These are phyloP conservation scores for Fraxinus angustifolia DNA, from an alignment of 305 asterid genomes.

Conservation along the genomic window DNA sequence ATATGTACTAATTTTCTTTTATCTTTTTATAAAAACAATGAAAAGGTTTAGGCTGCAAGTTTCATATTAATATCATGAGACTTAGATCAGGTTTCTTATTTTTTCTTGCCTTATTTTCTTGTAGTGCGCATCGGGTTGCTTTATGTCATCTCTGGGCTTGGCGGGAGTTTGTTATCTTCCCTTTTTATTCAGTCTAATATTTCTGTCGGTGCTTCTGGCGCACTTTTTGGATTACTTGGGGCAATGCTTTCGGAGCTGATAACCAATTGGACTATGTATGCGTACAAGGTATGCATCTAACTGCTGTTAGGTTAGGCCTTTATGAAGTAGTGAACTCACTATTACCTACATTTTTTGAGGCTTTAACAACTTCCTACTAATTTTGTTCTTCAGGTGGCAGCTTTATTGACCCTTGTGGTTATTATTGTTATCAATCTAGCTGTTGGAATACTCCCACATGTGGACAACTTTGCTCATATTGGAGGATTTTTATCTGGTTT, in stretches of 20 bases:
- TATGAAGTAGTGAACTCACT: not conserved
- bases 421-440: constrained; percentile 50
- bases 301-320: not conserved
- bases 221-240: constrained; percentile 59
- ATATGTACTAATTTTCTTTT: not conserved
- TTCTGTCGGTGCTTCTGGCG: constrained; percentile 65
- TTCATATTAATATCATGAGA: not conserved
- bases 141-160: constrained; percentile 53
- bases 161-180: constrained; percentile 52
- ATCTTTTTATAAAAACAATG: not conserved
- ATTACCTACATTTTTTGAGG: not conserved
- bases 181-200: constrained; percentile 47
- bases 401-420: constrained; percentile 47
- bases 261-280: constrained; percentile 54
- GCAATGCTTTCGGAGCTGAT: constrained; percentile 60
- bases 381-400: constrained; percentile 39
- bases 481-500: constrained; percentile 64
- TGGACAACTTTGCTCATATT: constrained; percentile 58
- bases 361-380: not conserved
- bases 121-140: constrained; percentile 49
- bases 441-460: constrained; percentile 59
- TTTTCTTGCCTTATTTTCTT: not conserved
- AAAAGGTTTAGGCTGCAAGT: not conserved
- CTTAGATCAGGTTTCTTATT: not conserved
- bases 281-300: constrained; percentile 37